Evolutionary conservation across 2,329 filamentous ascomycete genomes (phyloP).

Genomic region (Gaeumannomyces tritici): DNA sequence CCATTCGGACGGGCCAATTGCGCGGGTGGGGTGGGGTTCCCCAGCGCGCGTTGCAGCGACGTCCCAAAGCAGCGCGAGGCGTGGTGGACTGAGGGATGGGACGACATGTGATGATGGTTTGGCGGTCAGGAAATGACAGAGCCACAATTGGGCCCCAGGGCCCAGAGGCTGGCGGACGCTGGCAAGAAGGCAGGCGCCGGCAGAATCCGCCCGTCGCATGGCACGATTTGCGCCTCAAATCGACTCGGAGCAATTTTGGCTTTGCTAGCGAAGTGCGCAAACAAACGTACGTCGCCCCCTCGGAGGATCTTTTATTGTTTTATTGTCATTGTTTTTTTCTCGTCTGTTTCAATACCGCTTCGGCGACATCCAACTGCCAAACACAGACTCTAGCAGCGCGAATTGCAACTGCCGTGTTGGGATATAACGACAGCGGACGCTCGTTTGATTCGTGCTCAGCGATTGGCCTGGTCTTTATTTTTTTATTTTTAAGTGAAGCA

Average conservation of each 20-base stretch:
- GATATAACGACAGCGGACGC: neutral
- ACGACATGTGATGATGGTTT: constrained; percentile 4
- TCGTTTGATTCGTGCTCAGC: neutral
- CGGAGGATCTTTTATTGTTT: neutral
- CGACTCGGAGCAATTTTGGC: neutral
- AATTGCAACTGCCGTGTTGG: neutral
- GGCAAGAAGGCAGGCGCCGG: neutral
- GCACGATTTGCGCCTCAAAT: constrained; percentile 2
- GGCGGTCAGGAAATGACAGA: neutral
- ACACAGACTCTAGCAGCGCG: neutral
- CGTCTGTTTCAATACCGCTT: too few species aligned
- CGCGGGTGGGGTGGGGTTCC: too few species aligned
- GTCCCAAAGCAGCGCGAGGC: neutral
- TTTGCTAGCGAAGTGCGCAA: neutral
- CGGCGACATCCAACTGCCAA: too few species aligned
- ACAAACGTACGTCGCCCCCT: neutral
- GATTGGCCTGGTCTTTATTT: neutral
- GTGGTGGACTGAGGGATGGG: neutral
- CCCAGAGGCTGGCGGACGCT: neutral
- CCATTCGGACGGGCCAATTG: neutral
- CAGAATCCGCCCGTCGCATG: constrained; percentile 2
- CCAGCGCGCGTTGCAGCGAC: neutral
- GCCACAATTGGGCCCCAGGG: neutral
- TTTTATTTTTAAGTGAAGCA: neutral
- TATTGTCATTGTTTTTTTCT: neutral